These are phyloP conservation scores for Neonectria neomacrospora DNA, from an alignment of 2,329 filamentous ascomycete genomes.

Conservation along the genomic window DNA sequence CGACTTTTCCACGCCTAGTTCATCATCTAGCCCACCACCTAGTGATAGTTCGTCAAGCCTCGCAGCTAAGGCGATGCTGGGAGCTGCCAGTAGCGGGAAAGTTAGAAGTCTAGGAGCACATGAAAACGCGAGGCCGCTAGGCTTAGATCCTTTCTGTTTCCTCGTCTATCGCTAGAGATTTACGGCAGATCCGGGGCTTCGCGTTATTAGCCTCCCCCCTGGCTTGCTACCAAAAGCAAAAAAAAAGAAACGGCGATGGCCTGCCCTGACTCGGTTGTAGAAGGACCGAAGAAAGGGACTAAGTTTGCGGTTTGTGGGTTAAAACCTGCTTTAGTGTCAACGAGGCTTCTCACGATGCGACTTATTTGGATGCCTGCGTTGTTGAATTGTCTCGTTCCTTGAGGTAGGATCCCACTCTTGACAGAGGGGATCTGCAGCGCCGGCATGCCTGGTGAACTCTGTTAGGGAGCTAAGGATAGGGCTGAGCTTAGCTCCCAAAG, in stretches of 20 bases:
- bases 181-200: background rate
- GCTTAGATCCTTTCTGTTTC: too few species aligned
- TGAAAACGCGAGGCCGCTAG: too few species aligned
- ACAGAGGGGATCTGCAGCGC: background rate
- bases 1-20: background rate
- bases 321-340: background rate
- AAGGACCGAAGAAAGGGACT: background rate
- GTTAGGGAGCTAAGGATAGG: background rate
- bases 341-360: too few species aligned
- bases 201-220: background rate
- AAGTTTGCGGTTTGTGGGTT: background rate
- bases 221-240: background rate
- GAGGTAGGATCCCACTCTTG: background rate
- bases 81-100: background rate
- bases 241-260: background rate
- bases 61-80: background rate
- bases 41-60: background rate
- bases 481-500: background rate
- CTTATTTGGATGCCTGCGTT: background rate
- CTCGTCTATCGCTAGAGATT: too few species aligned
- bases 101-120: background rate
- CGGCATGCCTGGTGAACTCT: background rate
- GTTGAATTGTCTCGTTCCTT: background rate
- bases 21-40: background rate
- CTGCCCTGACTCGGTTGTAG: background rate